Conservation (phyloP, 1,284 basidiomycete species). For the Ceratobasidium sp. region DNA sequence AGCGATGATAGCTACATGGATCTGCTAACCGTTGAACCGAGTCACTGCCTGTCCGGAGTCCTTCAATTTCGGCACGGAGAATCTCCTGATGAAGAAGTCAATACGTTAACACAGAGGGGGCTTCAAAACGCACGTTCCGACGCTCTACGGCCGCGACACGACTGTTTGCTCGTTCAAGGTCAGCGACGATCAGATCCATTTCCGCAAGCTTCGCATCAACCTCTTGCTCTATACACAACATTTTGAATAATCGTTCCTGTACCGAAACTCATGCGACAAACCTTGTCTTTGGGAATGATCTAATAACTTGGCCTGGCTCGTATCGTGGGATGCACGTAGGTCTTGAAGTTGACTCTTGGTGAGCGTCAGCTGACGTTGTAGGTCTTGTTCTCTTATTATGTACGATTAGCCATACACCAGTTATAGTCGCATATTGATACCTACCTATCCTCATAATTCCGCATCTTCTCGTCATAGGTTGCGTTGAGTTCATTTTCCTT, state of each 20-base stretch:
- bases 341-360: conserved; percentile 90
- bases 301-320: conserved; percentile 88
- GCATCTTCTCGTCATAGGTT: conserved; percentile 93
- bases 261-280: conserved; percentile 55
- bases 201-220: conserved; percentile 88
- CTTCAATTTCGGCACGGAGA: conserved; percentile 91
- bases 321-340: conserved; percentile 89
- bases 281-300: conserved; percentile 90
- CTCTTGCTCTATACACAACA: conserved; percentile 82
- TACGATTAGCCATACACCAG: not conserved
- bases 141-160: conserved; percentile 92
- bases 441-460: conserved; percentile 94
- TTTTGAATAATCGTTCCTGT: too few relatives aligned
- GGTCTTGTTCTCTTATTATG: conserved; percentile 82
- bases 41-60: conserved; percentile 82
- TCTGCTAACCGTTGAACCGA: conserved; percentile 72
- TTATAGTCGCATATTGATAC: conserved; percentile 43
- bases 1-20: conserved; percentile 8
- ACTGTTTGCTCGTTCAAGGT: conserved; percentile 92
- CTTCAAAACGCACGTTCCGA: conserved; percentile 75
- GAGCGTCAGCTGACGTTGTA: conserved; percentile 86
- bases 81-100: conserved; percentile 71
- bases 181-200: conserved; percentile 91
- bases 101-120: not conserved
- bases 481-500: conserved; percentile 97